Conservation (phyloP, 768 basidiomycete genomes). For the Neoboletus brunneissimus region DNA sequence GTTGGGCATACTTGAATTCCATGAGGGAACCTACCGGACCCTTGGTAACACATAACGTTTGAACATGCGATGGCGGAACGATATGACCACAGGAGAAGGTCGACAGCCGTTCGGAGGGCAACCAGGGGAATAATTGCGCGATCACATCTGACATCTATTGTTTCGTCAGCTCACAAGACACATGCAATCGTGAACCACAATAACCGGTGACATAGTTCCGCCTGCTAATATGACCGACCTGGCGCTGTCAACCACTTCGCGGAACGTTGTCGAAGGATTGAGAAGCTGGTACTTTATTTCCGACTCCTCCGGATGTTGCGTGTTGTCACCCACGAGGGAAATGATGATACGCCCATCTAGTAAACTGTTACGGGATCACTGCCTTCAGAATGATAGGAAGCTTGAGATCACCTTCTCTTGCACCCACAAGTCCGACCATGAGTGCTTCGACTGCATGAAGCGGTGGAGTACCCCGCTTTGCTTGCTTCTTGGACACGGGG, state of each 20-base stretch:
- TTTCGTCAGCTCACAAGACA: constrained; percentile 4
- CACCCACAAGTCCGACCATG: constrained; percentile 69
- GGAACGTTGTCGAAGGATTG: constrained; percentile 86
- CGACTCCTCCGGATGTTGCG: constrained; percentile 40
- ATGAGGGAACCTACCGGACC: constrained; percentile 74
- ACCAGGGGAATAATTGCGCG: constrained; percentile 70
- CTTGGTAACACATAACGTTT: constrained; percentile 66
- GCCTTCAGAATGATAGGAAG: background rate
- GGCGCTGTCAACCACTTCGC: constrained; percentile 77
- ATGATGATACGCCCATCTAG: constrained; percentile 75
- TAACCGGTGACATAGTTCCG: constrained; percentile 97
- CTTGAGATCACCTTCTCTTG: constrained; percentile 57
- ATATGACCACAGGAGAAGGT: constrained; percentile 93
- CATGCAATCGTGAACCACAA: constrained; percentile 22
- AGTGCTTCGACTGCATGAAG: constrained; percentile 81
- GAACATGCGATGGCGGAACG: constrained; percentile 76
- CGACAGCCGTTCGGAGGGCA: constrained; percentile 59
- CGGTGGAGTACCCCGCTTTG: constrained; percentile 58
- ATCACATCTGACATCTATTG: constrained; percentile 82
- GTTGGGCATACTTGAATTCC: constrained; percentile 78
- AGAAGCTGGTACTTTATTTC: constrained; percentile 89
- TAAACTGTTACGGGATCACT: background rate
- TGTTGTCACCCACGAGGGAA: constrained; percentile 38
- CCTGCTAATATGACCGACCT: constrained; percentile 89
- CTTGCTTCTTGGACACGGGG: background rate